Conservation (phyloP, 2,329 filamentous ascomycete genomes). For the Xylariaceae sp. region DNA sequence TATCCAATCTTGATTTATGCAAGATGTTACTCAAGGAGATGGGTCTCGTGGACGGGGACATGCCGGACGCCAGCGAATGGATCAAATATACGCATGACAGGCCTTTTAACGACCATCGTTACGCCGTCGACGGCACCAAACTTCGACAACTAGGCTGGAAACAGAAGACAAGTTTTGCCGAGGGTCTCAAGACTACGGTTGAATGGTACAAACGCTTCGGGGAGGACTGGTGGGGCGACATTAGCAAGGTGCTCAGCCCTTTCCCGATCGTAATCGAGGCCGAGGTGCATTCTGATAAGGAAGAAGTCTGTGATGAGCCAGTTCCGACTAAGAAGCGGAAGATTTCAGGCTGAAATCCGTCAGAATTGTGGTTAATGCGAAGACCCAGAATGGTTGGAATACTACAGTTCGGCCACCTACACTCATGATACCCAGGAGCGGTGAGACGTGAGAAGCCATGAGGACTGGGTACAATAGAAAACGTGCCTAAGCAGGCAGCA, state of each 20-base stretch:
- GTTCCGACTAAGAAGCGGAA: constrained; percentile 29
- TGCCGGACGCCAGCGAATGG: constrained; percentile 54
- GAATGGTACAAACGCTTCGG: constrained; percentile 65
- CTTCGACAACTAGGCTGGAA: constrained; percentile 62
- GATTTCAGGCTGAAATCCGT: constrained; percentile 11
- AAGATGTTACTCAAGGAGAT: constrained; percentile 58
- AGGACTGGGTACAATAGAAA: background rate
- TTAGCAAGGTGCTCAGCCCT: constrained; percentile 61
- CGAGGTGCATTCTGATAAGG: constrained; percentile 50
- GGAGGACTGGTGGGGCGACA: constrained; percentile 67
- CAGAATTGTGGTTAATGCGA: background rate
- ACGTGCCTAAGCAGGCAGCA: background rate
- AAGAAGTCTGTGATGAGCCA: constrained; percentile 33
- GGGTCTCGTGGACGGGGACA: constrained; percentile 45
- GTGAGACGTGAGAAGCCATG: background rate
- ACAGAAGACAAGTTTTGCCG: constrained; percentile 58
- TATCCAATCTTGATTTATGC: constrained; percentile 68
- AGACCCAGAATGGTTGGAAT: constrained; percentile 4
- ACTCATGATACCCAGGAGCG: constrained; percentile 10
- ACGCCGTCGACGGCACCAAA: constrained; percentile 66
- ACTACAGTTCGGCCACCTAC: constrained; percentile 4
- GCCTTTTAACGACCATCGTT: constrained; percentile 71
- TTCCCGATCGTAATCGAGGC: constrained; percentile 57
- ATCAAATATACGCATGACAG: constrained; percentile 72
- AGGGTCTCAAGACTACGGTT: constrained; percentile 59